Base-by-base conservation (phyloP, 441 rosid genomes). In the Gossypium lobatum region DNA sequence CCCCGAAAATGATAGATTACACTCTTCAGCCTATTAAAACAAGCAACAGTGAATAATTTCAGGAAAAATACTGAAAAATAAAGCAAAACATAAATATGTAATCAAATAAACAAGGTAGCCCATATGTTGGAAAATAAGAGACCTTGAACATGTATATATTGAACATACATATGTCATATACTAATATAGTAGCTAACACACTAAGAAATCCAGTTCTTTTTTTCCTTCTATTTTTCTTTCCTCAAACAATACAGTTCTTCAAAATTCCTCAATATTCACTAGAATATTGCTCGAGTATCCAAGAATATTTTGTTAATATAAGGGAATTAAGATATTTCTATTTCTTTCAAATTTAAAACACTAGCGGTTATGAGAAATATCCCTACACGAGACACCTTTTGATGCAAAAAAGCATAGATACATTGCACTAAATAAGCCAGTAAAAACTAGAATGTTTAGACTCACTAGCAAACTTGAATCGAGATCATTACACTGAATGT, bases 1-100 rank as follows among this genome's bases (percentile, higher is more conserved):
- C 92, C 89, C 66, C 87, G 88, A 76, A 94, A 88, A 80, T 91
- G 89, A 77, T 80, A 17, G 76, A 91, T 92, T 63, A 94, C 97
- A 69, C 80, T 89, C 81, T 88, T 92, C 78, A 91, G 64, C 82
- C 97, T 94, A 73, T 72, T 28, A 64, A 70, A 57, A 72, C 34
- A 31, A 59, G 25, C 20, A 73, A 61, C 53, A 28, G 1, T 14
- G 57, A 72, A 39, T 26, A 20, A 59, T 42, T 23, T 67, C 48
- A 3, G 2, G 34, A 8, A 8, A 68, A 8, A 23, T 21, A 23
- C 7, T 14, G 2, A 10, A 28, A 50, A 73, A 8, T 9, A 8
- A 37, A 16, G 14, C 54, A 73, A 11, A 18, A 4, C 5, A 6
- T 8, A 34, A 73, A 64, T 13, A 73, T 13, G 53, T 13, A 52